These are phyloP conservation scores for Botrytis fabae DNA, from an alignment of 2,329 filamentous ascomycete species.

Conservation along the genomic window DNA sequence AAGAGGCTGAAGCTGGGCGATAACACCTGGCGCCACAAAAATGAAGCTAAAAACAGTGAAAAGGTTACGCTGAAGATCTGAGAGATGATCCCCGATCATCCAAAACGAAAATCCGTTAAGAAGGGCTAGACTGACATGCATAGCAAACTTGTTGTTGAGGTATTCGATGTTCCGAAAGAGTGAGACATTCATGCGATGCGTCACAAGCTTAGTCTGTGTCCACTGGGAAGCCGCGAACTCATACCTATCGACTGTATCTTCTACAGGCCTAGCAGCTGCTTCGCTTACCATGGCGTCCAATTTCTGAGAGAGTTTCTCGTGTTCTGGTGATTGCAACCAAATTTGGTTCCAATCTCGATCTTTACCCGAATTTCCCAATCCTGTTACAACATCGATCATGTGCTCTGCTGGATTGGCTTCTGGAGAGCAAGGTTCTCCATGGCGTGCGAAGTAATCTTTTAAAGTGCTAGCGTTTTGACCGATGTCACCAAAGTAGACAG, in stretches of 20 bases:
- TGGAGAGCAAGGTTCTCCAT: slow-evolving; percentile 42
- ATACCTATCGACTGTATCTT: slow-evolving; percentile 44
- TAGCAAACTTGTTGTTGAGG: slow-evolving; percentile 49
- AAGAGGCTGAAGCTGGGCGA: slow-evolving; percentile 59
- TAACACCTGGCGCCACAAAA: slow-evolving; percentile 58
- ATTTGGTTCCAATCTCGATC: slow-evolving; percentile 66
- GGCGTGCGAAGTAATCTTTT: slow-evolving; percentile 60
- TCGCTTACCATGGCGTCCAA: slow-evolving; percentile 59
- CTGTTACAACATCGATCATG: slow-evolving; percentile 48
- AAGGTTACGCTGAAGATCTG: slow-evolving; percentile 56
- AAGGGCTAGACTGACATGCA: slow-evolving; percentile 55
- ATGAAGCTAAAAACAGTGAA: slow-evolving; percentile 65
- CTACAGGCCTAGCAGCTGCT: slow-evolving; percentile 41
- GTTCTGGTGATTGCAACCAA: slow-evolving; percentile 62
- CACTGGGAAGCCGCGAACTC: slow-evolving; percentile 54
- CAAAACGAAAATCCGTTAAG: slow-evolving; percentile 65
- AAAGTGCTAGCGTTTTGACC: slow-evolving; percentile 59
- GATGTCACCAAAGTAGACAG: slow-evolving; percentile 69
- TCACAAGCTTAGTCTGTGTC: slow-evolving; percentile 44
- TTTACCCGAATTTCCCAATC: slow-evolving; percentile 48
- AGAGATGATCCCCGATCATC: slow-evolving; percentile 54
- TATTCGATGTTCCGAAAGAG: slow-evolving; percentile 65
- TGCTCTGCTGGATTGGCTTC: slow-evolving; percentile 48
- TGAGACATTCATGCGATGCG: slow-evolving; percentile 44
- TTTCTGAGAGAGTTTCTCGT: slow-evolving; percentile 53